Evolutionary conservation across 1,284 basidiomycete genomes (phyloP), one percentile per base, ranked within the genome.

Genomic region (Trametes versicolor): DNA sequence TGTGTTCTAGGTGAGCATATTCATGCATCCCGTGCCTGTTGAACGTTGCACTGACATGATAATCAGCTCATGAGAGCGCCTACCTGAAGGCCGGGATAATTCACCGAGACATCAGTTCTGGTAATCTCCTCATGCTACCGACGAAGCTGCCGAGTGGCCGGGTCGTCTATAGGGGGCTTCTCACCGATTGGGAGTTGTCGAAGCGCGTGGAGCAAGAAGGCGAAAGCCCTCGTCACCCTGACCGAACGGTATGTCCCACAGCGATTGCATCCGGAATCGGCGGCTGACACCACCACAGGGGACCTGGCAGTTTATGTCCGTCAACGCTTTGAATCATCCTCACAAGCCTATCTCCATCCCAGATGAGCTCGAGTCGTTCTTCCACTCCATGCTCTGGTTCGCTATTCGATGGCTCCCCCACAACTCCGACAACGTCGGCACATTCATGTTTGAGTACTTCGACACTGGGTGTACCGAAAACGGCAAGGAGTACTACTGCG

Each of bases 351-450:
- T 61, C 34, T 23, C 6, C 5, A 27, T 60, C 17, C 17, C 29
- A 23, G 63, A 65, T 43, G 63, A 65, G 27, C 53, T 65, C 17
- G 63, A 65, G 25, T 60, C 63, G 2, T 53, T 65, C n/a, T 50
- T 65, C 39, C 43, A 65, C 47, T 48, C 60, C 17, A 45, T 60
- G 21, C 51, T 64, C 37, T 64, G 60, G 36, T 15, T 41, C 34
- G 45, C 56, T 19, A 29, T 64, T 2, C 57, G 63, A 13, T 60
- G 27, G 29, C 51, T 64, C 13, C 52, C 23, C 13, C 56, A 56
- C 52, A 64, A 58, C 51, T 58, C 39, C 50, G 41, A n/a, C 3
- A 32, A 43, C 12, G 54, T 56, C 10, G 27, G 9, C 17, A 36
- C 21, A 4, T 57, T 62, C 25, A 39, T 62, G 25, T 10, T 34